Percentiles rank a stretch among this genome's conserved stretches.
phyloP scores from a whole-genome alignment of 257 asterid genomes.

The Gardenia jasminoides region DNA sequence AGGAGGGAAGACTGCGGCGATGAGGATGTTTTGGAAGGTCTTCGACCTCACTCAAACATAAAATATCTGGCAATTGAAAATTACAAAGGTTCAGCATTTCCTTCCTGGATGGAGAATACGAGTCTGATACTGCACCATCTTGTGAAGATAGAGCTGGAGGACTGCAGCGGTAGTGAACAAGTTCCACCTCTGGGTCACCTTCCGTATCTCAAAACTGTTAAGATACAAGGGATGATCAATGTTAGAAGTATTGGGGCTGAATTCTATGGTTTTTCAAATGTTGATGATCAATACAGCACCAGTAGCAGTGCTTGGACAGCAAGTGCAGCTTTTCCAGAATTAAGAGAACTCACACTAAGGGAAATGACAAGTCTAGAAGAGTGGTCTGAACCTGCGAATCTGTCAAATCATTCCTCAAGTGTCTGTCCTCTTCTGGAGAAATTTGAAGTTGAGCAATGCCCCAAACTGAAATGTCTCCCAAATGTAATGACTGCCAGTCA shows the following conservation, averaged over 20 bases:
- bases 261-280: too few relatives aligned
- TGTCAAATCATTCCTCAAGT: not conserved
- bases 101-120: conserved; percentile 18
- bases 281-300: not conserved
- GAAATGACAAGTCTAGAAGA: conserved; percentile 19
- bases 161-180: conserved; percentile 4
- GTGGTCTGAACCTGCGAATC: conserved; percentile 7
- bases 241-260: not conserved
- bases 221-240: not conserved
- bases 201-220: conserved; percentile 9
- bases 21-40: conserved; percentile 26
- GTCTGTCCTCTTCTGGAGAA: not conserved
- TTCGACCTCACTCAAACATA: conserved; percentile 22
- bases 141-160: not conserved
- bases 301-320: not conserved
- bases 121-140: too few relatives aligned
- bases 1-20: not conserved
- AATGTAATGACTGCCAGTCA: not conserved
- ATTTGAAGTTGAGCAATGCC: conserved; percentile 17
- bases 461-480: conserved; percentile 1
- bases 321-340: conserved; percentile 5
- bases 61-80: conserved; percentile 8
- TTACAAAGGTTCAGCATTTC: conserved; percentile 14
- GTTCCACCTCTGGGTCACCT: conserved; percentile 27
- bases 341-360: not conserved